Base-by-base conservation (phyloP, 805 yeast species). In the Candida dajiaensis region DNA sequence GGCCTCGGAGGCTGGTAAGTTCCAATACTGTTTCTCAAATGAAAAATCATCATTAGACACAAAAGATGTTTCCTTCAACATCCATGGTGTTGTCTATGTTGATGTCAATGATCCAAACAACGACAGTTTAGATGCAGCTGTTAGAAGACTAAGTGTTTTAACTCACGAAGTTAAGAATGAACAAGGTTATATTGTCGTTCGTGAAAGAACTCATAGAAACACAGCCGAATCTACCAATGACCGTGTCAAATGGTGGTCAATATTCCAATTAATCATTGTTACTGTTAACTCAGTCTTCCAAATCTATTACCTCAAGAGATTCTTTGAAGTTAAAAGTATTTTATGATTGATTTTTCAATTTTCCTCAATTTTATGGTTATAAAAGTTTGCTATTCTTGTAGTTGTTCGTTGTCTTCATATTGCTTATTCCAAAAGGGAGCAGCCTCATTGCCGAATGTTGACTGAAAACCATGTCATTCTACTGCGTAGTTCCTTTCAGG, bases 151-250 rank as follows among this genome's bases (percentile, higher is more conserved):
- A 59, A 70, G 81, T 54, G 85, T 85, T 52, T 72, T 87, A 55
- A 83, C 95, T 36, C 80, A 80, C 57, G 96, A 89, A 58, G 89
- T 94, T 50, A 85, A 86, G 70, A 92, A 89, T 57, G 99, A 94
- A 69, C 95, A 73, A 54, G 79, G 87, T 58, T 94, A 94, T 69
- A 83, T 94, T 58, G 95, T 90, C 41, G 89, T 92, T 50, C 83
- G 99, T 70, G 99, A 92, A 70, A 85, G 97, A 72, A 86, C 95
- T 15, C 99, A 92, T 68, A 85, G 99, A 78, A 94, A 92, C 71
- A 92, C 99, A 10, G 98, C 99, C 6, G 99, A 92, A 70, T 86
- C 96, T 21, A 92, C 99, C 40, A 92, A 92, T 68, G 84, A 94
- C 46, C 81, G 99, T 61, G 98, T 92, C 54, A 92, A 92, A 69